Evolutionary conservation across 2,329 filamentous ascomycete species (phyloP).

Genomic region (Coniochaeta prunicola): DNA sequence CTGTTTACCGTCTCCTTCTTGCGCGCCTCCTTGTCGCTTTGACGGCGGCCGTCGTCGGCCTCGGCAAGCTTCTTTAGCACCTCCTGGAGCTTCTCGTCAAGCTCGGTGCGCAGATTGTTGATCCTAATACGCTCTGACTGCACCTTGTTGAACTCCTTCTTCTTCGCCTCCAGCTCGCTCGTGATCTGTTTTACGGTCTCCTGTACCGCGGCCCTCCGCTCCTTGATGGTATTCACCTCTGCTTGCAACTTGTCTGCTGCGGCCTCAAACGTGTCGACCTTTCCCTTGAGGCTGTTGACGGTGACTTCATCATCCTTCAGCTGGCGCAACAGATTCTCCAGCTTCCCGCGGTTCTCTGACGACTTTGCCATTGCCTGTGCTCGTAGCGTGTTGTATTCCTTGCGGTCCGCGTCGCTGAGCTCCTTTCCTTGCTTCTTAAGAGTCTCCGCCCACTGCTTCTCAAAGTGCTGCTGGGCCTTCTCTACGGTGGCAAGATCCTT

Average conservation of each 20-base stretch:
- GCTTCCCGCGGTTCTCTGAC: conserved; percentile 70
- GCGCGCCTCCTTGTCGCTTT: conserved; percentile 73
- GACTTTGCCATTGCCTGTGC: conserved; percentile 79
- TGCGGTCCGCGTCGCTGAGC: conserved; percentile 76
- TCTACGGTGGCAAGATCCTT: conserved; percentile 80
- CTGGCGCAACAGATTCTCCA: conserved; percentile 82
- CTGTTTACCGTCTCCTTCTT: conserved; percentile 78
- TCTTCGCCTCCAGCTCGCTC: conserved; percentile 76
- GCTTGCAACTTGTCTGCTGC: conserved; percentile 66
- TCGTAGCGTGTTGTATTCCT: conserved; percentile 80
- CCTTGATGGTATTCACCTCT: conserved; percentile 62
- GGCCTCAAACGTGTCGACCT: conserved; percentile 71
- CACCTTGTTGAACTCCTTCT: conserved; percentile 80
- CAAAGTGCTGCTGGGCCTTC: conserved; percentile 83
- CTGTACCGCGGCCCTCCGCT: conserved; percentile 59
- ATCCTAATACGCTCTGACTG: conserved; percentile 77
- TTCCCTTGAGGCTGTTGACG: conserved; percentile 80
- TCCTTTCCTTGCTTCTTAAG: conserved; percentile 82
- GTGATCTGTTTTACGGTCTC: conserved; percentile 59
- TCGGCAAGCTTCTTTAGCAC: conserved; percentile 74
- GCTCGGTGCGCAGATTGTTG: conserved; percentile 75
- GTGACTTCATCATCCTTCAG: conserved; percentile 88
- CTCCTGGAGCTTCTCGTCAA: conserved; percentile 85
- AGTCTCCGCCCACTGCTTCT: conserved; percentile 77
- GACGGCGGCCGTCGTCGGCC: conserved; percentile 76